Evolutionary conservation across 495 filamentous ascomycete genomes (phyloP), one percentile per base, ranked within the genome.

Genomic region (Aspergillus incahuasiensis): DNA sequence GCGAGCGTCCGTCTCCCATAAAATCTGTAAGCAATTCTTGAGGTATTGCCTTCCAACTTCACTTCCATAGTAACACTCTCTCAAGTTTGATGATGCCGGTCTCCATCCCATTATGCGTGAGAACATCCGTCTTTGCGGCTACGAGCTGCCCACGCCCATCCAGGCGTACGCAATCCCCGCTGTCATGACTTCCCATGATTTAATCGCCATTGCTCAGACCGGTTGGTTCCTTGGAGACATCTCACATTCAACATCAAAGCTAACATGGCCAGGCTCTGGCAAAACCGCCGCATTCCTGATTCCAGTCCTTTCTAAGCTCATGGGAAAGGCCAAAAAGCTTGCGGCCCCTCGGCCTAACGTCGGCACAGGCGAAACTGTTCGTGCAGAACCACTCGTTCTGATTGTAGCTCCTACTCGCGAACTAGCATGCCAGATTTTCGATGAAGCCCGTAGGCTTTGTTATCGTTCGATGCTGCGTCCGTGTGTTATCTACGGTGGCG

Each of bases 401-500:
- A 77, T 97, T 44, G 78, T 98, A n/a, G 85, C 80, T 35, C 94
- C 94, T 8, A 90, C 83, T 55, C 88, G 94, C 45, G 94, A 98
- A 79, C 74, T 98, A 11, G 88, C 90, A 0, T 87, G 87, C 5
- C 94, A 98, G 68, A 95, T 97, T 59, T 97, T 96, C 70, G 89
- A 95, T 55, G 92, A 97, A 64, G 85, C 89, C 13, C 85, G 94
- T 55, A 89, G 90, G 55, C 82, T 96, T 39, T 95, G 90, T 65
- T 97, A 98, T 62, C 84, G 94, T 12, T 90, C 89, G 15, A 96
- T 94, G 89, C 79, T 97, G 45, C 90, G 92, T 42, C 94, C 94
- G 22, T 95, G 90, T 61, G 91, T 95, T 28, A 75, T 86, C 21
- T 98, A 98, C 64, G 94, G 94, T 46, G 94, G 94, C 55, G 85